Evolutionary conservation across 129 eudicot species (phyloP).

Genomic region (Lactuca sativa): DNA sequence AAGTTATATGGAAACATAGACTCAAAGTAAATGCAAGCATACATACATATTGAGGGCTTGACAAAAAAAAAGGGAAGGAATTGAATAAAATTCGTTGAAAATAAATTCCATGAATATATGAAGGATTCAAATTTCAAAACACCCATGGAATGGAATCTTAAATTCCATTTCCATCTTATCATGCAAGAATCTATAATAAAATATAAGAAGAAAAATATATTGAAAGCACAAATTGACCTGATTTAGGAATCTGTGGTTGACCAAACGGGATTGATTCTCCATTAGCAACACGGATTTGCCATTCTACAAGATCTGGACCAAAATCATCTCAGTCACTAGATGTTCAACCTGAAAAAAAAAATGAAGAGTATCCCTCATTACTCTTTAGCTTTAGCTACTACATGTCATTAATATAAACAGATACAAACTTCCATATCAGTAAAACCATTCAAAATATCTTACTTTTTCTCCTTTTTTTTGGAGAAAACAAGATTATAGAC

Average conservation of each 20-base stretch:
- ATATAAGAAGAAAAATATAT: neutral
- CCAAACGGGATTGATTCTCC: conserved; percentile 87
- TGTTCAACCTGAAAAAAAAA: conserved; percentile 78
- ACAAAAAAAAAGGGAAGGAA: neutral
- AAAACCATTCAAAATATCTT: conserved; percentile 9
- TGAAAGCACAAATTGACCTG: conserved; percentile 50
- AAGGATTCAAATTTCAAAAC: neutral
- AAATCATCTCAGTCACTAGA: conserved; percentile 99
- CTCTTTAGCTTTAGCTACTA: too few species aligned
- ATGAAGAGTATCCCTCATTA: conserved; percentile 50
- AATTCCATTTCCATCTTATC: too few species aligned
- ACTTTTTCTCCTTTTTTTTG: neutral
- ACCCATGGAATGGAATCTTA: too few species aligned
- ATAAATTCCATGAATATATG: too few species aligned
- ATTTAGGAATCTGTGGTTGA: conserved; percentile 78
- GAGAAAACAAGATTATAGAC: neutral
- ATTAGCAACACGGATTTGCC: conserved; percentile 98
- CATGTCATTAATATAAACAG: conserved; percentile 12
- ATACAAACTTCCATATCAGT: conserved; percentile 24
- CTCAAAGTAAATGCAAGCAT: too few species aligned
- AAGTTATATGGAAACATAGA: neutral
- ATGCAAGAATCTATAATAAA: too few species aligned
- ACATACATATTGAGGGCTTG: neutral
- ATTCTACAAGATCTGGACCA: conserved; percentile 98
- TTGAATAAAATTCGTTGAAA: neutral